phyloP scores from a whole-genome alignment of 2,329 filamentous ascomycete genomes.

The Calonectria ilicicola region DNA sequence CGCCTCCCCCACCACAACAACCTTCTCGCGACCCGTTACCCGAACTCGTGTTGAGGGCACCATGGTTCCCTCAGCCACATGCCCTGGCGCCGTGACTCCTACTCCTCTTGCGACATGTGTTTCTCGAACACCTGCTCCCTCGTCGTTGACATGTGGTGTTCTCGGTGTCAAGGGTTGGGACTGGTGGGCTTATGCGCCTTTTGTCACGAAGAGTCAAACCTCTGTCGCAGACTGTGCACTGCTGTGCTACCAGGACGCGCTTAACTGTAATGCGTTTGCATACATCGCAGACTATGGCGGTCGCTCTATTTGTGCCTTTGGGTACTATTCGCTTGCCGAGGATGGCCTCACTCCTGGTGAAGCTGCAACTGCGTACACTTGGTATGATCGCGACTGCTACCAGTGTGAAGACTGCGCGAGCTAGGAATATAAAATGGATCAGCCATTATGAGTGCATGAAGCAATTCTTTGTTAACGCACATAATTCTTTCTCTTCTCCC shows the following conservation, averaged over 20 bases:
- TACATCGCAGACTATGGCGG: neutral
- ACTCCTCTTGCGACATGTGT: constrained; percentile 13
- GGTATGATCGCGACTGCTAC: constrained; percentile 13
- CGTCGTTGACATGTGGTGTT: neutral
- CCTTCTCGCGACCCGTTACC: neutral
- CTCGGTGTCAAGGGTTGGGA: constrained; percentile 9
- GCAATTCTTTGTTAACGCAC: neutral
- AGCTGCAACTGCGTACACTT: neutral
- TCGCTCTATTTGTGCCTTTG: constrained; percentile 3
- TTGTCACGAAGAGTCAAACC: constrained; percentile 5
- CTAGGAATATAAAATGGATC: neutral
- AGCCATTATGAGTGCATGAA: neutral
- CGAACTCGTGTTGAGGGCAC: neutral
- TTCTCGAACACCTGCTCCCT: neutral
- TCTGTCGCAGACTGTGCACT: constrained; percentile 5
- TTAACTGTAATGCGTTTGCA: constrained; percentile 16
- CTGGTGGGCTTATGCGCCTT: constrained; percentile 12
- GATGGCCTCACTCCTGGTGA: neutral
- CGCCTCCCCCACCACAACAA: neutral
- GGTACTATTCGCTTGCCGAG: constrained; percentile 7
- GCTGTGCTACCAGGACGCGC: constrained; percentile 15
- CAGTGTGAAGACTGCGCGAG: constrained; percentile 7
- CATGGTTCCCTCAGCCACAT: neutral
- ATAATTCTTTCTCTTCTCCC: neutral
- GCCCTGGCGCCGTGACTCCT: neutral